Base-by-base conservation (phyloP, 305 asterid species). In the Fraxinus platypoda region DNA sequence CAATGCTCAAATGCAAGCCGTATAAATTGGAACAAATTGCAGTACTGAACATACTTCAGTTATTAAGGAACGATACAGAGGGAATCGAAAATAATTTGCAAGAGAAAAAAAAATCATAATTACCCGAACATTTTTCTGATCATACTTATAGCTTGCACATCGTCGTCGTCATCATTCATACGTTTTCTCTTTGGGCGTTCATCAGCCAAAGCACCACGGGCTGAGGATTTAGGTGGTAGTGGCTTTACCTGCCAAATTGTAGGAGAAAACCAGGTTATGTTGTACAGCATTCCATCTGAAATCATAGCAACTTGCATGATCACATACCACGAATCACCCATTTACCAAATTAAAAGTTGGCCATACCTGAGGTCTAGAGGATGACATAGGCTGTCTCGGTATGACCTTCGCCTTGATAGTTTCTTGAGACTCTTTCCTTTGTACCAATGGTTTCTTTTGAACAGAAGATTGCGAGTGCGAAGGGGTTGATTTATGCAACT, bases 81-180 rank as follows among this genome's bases (percentile, higher is more conserved):
- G 28, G 8, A 52, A 72, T 11, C 25, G 23, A 30, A 30, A 17
- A 57, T 64, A 71, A 71, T 76, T 34, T 82, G 54, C 15, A 26
- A 81, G 15, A 41, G 9, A 35, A 6, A 34, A 31, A 11, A 30
- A 31, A 43, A 1, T 8, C 31, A 74, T 80, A 81, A 62, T 83
- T 89, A 94, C 99, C 97, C 26, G 19, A 89, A 88, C 93, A 95
- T 88, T 41, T 85, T 41, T 88, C 98, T 93, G 83, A 95, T 89
- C 93, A 88, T 76, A 62, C 75, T 79, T 52, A 89, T 83, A 35
- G 91, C 91, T n/a, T 76, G 74, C 43, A 3, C 80, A 34, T 82
- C 93, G n/a, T 64, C 97, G 0, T 85, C 95, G 74, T 86, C 86
- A 7, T 86, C 91, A 1, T 11, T 89, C 84, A 73, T 79, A 34